Percentiles rank a stretch among this genome's conserved stretches.
phyloP scores from a whole-genome alignment of 106 monocot genomes.

The Vanilla planifolia region DNA sequence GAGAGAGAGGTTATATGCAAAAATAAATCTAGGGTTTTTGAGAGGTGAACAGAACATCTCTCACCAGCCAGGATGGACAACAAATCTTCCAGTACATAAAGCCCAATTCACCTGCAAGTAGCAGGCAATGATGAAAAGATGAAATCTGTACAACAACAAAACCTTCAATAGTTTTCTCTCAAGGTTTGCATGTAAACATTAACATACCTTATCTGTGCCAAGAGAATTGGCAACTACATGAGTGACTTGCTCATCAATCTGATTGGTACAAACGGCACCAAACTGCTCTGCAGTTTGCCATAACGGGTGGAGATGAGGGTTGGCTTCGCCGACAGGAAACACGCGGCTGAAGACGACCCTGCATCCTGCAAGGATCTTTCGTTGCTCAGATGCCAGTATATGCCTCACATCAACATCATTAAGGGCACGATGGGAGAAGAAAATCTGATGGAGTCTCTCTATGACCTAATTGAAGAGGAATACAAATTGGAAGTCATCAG shows the following conservation, averaged over 20 bases:
- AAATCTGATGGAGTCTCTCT: conserved; percentile 71
- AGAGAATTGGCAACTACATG: conserved; percentile 93
- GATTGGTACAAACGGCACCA: conserved; percentile 84
- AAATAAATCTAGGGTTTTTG: background rate
- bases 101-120: conserved; percentile 96
- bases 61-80: conserved; percentile 91
- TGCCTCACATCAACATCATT: conserved; percentile 79
- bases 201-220: conserved; percentile 94
- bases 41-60: conserved; percentile 6
- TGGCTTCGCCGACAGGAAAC: conserved; percentile 86
- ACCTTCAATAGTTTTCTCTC: too few relatives aligned
- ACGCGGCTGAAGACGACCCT: conserved; percentile 89
- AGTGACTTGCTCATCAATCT: conserved; percentile 87
- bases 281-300: conserved; percentile 99
- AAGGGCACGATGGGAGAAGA: conserved; percentile 67
- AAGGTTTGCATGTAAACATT: too few relatives aligned
- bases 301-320: conserved; percentile 79
- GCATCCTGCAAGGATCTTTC: conserved; percentile 72
- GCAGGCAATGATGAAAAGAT: too few relatives aligned
- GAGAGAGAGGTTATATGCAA: background rate
- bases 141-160: too few relatives aligned
- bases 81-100: conserved; percentile 71
- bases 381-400: conserved; percentile 82
- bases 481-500: too few relatives aligned
- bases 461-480: conserved; percentile 50